These are phyloP conservation scores for Helenozyma baotianmanensis DNA, from an alignment of 805 yeast species.

Conservation along the genomic window DNA sequence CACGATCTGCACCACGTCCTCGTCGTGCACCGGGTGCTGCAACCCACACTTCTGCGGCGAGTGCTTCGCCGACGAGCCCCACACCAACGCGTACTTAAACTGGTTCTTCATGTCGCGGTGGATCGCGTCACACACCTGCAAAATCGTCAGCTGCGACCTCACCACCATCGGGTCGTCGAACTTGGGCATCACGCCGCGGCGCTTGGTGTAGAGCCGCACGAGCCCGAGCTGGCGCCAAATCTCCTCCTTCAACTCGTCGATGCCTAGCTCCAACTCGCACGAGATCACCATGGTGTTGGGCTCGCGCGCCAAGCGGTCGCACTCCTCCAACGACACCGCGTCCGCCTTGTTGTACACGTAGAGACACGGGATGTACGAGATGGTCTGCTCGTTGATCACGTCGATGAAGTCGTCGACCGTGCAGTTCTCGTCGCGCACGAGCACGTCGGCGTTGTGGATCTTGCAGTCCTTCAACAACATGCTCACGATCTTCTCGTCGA, in stretches of 20 bases:
- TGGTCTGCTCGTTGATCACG: constrained; percentile 79
- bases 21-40: constrained; percentile 77
- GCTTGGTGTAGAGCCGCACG: constrained; percentile 79
- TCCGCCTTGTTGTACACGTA: constrained; percentile 95
- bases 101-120: constrained; percentile 90
- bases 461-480: constrained; percentile 80
- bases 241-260: constrained; percentile 84
- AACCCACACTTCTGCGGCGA: constrained; percentile 97
- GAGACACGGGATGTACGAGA: constrained; percentile 84
- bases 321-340: constrained; percentile 91
- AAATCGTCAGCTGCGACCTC: constrained; percentile 70
- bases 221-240: constrained; percentile 87
- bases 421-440: constrained; percentile 81
- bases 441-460: constrained; percentile 89
- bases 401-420: constrained; percentile 92
- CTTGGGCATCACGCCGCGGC: constrained; percentile 77
- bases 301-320: constrained; percentile 84
- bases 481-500: constrained; percentile 76
- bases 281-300: constrained; percentile 94
- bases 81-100: constrained; percentile 90
- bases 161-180: constrained; percentile 90
- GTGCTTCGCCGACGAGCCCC: constrained; percentile 95
- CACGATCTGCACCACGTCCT: constrained; percentile 89
- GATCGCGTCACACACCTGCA: constrained; percentile 84
- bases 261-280: constrained; percentile 82